A percentile compares a stretch with the other conserved stretches of the same genome.
phyloP scores from a whole-genome alignment of 1,139 yeast species.

The Taiozyma sp. region DNA sequence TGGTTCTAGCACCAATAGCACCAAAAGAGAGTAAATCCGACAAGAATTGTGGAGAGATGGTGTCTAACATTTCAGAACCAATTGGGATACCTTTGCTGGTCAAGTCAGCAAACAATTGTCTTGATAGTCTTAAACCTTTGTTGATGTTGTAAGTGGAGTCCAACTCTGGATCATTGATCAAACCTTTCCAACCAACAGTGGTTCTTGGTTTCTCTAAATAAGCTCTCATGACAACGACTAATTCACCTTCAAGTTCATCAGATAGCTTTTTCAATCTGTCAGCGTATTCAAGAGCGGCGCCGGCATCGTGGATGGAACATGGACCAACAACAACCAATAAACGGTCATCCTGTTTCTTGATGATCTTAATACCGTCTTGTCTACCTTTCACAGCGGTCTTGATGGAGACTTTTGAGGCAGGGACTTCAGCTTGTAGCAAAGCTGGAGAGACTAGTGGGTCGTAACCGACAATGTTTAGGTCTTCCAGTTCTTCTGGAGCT shows the following conservation, averaged over 20 bases:
- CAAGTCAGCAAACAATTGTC: conserved; percentile 81
- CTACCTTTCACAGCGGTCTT: conserved; percentile 76
- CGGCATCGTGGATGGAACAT: conserved; percentile 92
- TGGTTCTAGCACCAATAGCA: conserved; percentile 98
- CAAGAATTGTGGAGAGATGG: conserved; percentile 95
- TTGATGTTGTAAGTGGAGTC: conserved; percentile 92
- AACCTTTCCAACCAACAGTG: conserved; percentile 98
- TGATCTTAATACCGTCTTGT: conserved; percentile 65
- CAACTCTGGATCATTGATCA: conserved; percentile 94
- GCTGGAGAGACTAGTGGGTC: conserved; percentile 92
- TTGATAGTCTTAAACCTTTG: conserved; percentile 85
- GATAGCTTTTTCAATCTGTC: conserved; percentile 59
- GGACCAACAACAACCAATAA: conserved; percentile 88
- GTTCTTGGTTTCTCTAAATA: conserved; percentile 98
- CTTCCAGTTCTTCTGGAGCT: conserved; percentile 67
- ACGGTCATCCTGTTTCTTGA: conserved; percentile 74
- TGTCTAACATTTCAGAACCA: conserved; percentile 97
- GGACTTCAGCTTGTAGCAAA: conserved; percentile 72
- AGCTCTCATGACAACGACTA: conserved; percentile 91
- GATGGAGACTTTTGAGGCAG: conserved; percentile 56
- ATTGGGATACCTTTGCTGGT: conserved; percentile 80
- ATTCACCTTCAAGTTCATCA: conserved; percentile 66
- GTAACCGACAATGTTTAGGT: conserved; percentile 83
- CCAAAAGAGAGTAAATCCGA: conserved; percentile 91
- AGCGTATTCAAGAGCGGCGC: conserved; percentile 87